A percentile compares a stretch with the other conserved stretches of the same genome.
Evolutionary conservation across 768 basidiomycete genomes (phyloP).

Genomic region (Chalciporus pseudorubinellus): DNA sequence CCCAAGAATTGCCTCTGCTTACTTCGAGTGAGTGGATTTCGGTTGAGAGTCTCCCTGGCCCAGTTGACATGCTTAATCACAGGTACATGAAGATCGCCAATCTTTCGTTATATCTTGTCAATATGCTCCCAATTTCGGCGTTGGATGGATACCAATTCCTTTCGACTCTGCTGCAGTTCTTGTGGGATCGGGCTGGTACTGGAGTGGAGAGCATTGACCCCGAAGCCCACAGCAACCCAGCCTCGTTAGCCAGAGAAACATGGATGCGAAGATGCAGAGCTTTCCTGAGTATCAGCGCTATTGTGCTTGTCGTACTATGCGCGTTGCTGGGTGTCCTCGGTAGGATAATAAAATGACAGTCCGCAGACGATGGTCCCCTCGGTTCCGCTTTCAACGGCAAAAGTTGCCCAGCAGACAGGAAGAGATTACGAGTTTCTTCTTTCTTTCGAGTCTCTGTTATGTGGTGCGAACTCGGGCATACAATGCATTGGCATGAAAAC

Average conservation of each 20-base stretch:
- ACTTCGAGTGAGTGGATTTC: conserved; percentile 53
- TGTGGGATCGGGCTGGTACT: conserved; percentile 1
- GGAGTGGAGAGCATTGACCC: conserved; percentile 16
- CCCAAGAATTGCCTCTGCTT: conserved; percentile 22
- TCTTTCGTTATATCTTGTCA: conserved; percentile 80
- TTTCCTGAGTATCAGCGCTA: conserved; percentile 19
- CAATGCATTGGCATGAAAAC: conserved; percentile 20
- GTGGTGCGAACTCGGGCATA: conserved; percentile 16
- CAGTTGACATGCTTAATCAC: neutral
- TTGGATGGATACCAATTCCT: conserved; percentile 73
- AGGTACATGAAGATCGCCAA: conserved; percentile 66
- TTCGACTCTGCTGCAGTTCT: conserved; percentile 27
- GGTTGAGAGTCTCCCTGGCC: neutral
- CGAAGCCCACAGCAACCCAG: conserved; percentile 13
- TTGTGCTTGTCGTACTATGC: conserved; percentile 22
- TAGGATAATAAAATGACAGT: conserved; percentile 16
- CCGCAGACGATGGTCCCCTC: too few species aligned
- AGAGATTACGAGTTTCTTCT: neutral
- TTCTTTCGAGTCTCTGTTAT: conserved; percentile 13
- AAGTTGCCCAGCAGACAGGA: neutral
- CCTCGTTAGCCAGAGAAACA: conserved; percentile 4
- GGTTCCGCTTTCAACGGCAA: neutral
- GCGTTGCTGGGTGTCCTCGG: conserved; percentile 17
- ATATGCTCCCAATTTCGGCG: conserved; percentile 68
- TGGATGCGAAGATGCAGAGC: conserved; percentile 15